These are phyloP conservation scores for Backusella parvicylindrica DNA, from an alignment of 192 early-diverging fungal genomes.

Conservation along the genomic window DNA sequence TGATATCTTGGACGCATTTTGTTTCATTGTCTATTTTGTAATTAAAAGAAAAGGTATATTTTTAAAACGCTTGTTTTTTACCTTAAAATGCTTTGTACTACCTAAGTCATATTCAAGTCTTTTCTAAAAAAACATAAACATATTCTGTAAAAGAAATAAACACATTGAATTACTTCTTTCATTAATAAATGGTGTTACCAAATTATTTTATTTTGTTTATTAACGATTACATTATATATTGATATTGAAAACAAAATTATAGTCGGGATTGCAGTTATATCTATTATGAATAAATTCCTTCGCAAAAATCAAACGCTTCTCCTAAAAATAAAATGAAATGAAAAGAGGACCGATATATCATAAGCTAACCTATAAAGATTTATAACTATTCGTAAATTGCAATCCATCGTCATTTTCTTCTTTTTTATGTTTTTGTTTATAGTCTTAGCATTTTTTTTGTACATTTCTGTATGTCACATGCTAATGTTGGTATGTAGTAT, in stretches of 20 bases:
- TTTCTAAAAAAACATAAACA: not conserved
- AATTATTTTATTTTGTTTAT: not conserved
- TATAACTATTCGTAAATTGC: not conserved
- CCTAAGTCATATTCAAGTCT: not conserved
- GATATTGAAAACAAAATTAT: too few relatives aligned
- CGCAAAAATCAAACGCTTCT: too few relatives aligned
- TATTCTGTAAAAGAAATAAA: not conserved
- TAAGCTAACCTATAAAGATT: too few relatives aligned
- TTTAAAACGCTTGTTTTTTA: not conserved
- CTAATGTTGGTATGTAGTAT: not conserved
- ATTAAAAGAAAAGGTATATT: not conserved
- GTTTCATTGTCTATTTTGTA: too few relatives aligned
- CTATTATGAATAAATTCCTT: too few relatives aligned
- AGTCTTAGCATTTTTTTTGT: not conserved
- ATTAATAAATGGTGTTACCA: too few relatives aligned
- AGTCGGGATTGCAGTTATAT: too few relatives aligned
- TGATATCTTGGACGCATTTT: too few relatives aligned
- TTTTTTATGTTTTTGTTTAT: not conserved
- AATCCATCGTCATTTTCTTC: not conserved
- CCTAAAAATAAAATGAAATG: too few relatives aligned
- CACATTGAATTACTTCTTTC: too few relatives aligned
- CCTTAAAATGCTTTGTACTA: not conserved
- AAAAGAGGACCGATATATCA: too few relatives aligned
- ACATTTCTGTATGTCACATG: constrained; percentile 3
- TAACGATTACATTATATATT: too few relatives aligned